These are phyloP conservation scores for Halenospora varia DNA, from an alignment of 495 filamentous ascomycete genomes.

Conservation along the genomic window DNA sequence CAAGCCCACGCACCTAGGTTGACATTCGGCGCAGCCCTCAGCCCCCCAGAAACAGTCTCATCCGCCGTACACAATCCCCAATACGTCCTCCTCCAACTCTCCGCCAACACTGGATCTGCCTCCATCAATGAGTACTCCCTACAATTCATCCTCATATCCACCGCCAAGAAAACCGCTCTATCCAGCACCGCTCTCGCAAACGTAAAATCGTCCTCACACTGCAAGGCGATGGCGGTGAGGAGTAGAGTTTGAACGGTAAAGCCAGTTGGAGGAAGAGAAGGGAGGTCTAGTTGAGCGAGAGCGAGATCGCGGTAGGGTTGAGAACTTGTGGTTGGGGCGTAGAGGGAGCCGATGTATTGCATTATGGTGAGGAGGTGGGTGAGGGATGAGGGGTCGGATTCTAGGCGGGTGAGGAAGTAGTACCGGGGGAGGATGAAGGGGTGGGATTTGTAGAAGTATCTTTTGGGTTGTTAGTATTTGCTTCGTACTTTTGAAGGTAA, in stretches of 20 bases:
- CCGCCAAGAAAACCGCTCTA: slow-evolving; percentile 53
- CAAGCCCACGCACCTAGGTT: too few relatives aligned
- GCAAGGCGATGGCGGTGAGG: slow-evolving; percentile 60
- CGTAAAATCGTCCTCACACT: slow-evolving; percentile 56
- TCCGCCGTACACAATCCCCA: slow-evolving; percentile 74
- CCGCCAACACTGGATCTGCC: slow-evolving; percentile 53
- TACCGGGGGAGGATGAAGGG: slow-evolving; percentile 50
- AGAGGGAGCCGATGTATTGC: slow-evolving; percentile 54
- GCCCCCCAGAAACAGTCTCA: slow-evolving; percentile 31
- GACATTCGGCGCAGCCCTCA: slow-evolving; percentile 33
- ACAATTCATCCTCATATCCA: slow-evolving; percentile 63
- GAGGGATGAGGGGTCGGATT: slow-evolving; percentile 24
- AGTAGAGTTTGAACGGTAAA: slow-evolving; percentile 64
- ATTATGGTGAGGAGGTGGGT: slow-evolving; percentile 47
- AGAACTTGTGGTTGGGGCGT: slow-evolving; percentile 31
- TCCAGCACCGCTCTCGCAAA: slow-evolving; percentile 52
- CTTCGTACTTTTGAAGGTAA: not conserved
- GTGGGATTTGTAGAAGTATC: slow-evolving; percentile 54
- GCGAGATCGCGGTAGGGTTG: slow-evolving; percentile 39
- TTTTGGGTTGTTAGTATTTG: not conserved
- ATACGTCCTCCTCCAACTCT: slow-evolving; percentile 69
- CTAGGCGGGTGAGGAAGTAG: slow-evolving; percentile 31
- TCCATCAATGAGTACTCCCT: slow-evolving; percentile 40
- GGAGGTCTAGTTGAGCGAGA: slow-evolving; percentile 35
- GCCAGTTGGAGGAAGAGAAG: slow-evolving; percentile 42